These are phyloP conservation scores for Scytalidium lignicola DNA, from an alignment of 2,329 filamentous ascomycete species.

Conservation along the genomic window DNA sequence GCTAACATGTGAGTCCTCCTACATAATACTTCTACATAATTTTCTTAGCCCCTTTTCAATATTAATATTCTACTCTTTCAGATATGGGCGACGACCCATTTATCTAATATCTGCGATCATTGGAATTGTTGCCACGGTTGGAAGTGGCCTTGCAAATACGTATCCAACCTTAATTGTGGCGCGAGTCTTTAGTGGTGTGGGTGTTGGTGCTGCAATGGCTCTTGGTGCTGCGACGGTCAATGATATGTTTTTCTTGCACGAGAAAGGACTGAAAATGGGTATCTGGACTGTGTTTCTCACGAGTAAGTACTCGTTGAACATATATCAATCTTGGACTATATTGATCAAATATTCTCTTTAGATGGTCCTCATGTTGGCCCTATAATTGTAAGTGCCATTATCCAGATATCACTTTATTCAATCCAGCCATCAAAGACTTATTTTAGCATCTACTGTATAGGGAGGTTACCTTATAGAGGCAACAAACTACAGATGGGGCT, in stretches of 20 bases:
- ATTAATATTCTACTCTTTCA: slow-evolving; percentile 4
- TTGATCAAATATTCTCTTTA: too few species aligned
- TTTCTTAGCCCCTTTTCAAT: slow-evolving; percentile 5
- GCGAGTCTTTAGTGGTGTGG: slow-evolving; percentile 29
- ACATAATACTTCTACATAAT: slow-evolving; percentile 5
- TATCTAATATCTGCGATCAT: slow-evolving; percentile 19
- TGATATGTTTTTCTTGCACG: slow-evolving; percentile 29
- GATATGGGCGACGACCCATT: slow-evolving; percentile 19
- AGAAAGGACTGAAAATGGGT: slow-evolving; percentile 22
- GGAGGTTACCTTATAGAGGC: slow-evolving; percentile 27
- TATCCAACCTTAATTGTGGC: slow-evolving; percentile 49
- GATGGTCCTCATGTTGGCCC: slow-evolving; percentile 25
- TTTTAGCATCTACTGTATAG: too few species aligned
- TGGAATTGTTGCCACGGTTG: slow-evolving; percentile 14
- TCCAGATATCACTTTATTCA: too few species aligned
- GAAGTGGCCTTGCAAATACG: slow-evolving; percentile 55
- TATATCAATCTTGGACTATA: too few species aligned
- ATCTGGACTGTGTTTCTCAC: slow-evolving; percentile 7
- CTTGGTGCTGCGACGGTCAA: slow-evolving; percentile 27
- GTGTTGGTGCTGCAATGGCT: slow-evolving; percentile 24
- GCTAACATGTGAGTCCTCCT: slow-evolving; percentile 7
- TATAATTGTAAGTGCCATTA: too few species aligned
- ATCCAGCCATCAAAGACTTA: too few species aligned
- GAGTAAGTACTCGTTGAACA: slow-evolving; percentile 12
- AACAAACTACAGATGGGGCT: slow-evolving; percentile 73